Evolutionary conservation across 163 green algal species (phyloP).

Genomic region (Chlorella variabilis): DNA sequence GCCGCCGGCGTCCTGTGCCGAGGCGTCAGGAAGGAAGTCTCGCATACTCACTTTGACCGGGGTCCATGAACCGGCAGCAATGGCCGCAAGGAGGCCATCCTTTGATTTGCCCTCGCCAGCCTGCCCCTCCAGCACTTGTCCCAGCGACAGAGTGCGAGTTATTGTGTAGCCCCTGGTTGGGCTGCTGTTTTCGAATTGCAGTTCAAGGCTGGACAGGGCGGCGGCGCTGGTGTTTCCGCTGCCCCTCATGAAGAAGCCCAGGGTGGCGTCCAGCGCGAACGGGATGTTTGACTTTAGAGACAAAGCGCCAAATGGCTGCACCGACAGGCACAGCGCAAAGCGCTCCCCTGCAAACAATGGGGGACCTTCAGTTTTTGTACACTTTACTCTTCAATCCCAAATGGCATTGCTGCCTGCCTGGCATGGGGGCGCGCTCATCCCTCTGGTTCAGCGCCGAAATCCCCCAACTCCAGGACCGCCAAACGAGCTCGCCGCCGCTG

Average conservation of each 20-base stretch:
- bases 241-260: conserved; percentile 23
- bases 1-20: background rate
- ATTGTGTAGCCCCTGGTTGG: conserved; percentile 11
- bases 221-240: background rate
- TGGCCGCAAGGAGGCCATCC: background rate
- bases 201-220: background rate
- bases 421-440: background rate
- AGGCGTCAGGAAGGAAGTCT: background rate
- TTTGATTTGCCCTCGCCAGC: background rate
- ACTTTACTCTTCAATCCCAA: background rate
- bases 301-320: conserved; percentile 31
- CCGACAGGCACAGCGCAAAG: background rate
- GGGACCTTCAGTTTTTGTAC: no score
- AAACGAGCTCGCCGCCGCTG: conserved; percentile 5
- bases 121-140: background rate
- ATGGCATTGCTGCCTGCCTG: background rate
- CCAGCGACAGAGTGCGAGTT: background rate
- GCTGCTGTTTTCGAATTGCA: conserved; percentile 43
- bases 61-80: background rate
- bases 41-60: background rate
- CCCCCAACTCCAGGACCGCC: conserved; percentile 15
- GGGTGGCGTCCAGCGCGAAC: conserved; percentile 6
- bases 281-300: background rate
- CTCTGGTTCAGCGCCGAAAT: background rate
- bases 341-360: background rate